Evolutionary conservation across 306 rosid species (phyloP), one percentile per base, ranked within the genome.

Genomic region (Ceratonia siliqua): DNA sequence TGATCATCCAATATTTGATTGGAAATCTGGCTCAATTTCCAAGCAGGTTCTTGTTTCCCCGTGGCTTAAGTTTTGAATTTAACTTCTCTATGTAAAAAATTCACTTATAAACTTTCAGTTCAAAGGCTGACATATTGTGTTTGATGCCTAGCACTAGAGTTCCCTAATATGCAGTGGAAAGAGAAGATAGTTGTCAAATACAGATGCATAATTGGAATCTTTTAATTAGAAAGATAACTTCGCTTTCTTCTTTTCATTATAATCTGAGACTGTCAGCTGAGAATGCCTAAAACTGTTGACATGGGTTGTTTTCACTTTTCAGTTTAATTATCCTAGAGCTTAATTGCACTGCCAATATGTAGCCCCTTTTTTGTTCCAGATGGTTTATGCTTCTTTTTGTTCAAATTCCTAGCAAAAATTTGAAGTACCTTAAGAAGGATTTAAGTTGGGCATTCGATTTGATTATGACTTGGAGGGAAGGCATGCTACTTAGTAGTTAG

Each of bases 1-100:
- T 79, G 97, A 92, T 80, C 97, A 90, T 75, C 91, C 93, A 71
- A 88, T 90, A 80, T 89, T 80, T 70, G 91, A 90, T 80, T 95
- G 98, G 97, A 95, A 89, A 77, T 74, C 97, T 61, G 75, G 81
- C 79, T 76, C 91, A 71, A 73, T 74, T 70, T 61, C 90, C 48
- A 89, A 89, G 64, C 98, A 90, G 98, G 99, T 92, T 73, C 52
- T 67, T 61, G 10, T 45, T 65, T 87, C 79, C 32, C 74, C 54
- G n/a, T 53, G 33, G 62, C 83, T 46, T 45, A 78, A 59, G 18
- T 72, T 68, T 49, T 73, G 35, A 72, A 46, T 79, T 74, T 79
- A 74, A 66, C 20, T 66, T 32, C 39, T 66, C 20, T 43, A 12
- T 49, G 2, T 71, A 79, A 72, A 70, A 68, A 35, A 41, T 64